phyloP scores from a whole-genome alignment of 306 rosid species.

The Inga laurina region DNA sequence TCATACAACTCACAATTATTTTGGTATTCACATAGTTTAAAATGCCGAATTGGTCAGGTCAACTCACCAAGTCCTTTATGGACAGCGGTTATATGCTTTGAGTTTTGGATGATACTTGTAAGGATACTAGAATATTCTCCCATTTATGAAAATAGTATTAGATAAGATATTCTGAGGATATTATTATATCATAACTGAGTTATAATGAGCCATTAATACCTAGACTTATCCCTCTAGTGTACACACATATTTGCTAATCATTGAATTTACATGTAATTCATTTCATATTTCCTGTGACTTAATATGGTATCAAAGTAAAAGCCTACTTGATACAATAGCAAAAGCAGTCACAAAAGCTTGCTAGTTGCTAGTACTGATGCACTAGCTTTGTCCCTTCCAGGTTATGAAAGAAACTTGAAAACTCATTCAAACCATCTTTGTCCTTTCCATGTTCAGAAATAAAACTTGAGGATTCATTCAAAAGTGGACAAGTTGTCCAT shows the following conservation, averaged over 20 bases:
- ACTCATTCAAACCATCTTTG: slow-evolving; percentile 24
- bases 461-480: slow-evolving; percentile 37
- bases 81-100: neutral
- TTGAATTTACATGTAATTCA: no score
- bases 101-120: neutral
- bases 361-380: slow-evolving; percentile 7
- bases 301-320: no score
- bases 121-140: no score
- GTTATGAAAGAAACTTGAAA: slow-evolving; percentile 46
- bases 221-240: no score
- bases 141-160: no score
- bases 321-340: slow-evolving; percentile 32
- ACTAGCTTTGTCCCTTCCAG: slow-evolving; percentile 35
- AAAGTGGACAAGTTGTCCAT: slow-evolving; percentile 34
- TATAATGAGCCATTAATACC: no score
- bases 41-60: neutral
- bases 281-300: no score
- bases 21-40: neutral
- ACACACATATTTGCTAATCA: no score
- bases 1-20: neutral
- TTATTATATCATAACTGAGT: no score
- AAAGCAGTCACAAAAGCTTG: slow-evolving; percentile 24
- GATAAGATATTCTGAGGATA: no score
- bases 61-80: neutral
- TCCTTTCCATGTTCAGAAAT: slow-evolving; percentile 42